Evolutionary conservation across 2,329 filamentous ascomycete genomes (phyloP).

Genomic region (Hymenoscyphus albidus): DNA sequence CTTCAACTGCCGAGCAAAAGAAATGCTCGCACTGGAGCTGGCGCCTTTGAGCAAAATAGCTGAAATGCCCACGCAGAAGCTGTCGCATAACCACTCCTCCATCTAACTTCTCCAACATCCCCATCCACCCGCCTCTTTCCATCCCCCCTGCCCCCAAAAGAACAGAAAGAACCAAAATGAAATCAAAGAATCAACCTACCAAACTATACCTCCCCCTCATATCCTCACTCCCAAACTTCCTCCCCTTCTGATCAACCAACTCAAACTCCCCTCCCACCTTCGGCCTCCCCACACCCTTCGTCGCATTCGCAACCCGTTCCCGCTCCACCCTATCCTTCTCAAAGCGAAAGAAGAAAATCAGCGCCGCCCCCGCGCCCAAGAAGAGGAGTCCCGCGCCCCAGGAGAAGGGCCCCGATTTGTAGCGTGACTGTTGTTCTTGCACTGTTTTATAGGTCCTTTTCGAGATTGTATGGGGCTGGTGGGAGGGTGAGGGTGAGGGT

Average conservation of each 20-base stretch:
- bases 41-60: no score
- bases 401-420: slow-evolving; percentile 66
- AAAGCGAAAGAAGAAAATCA: slow-evolving; percentile 87
- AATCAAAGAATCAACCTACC: slow-evolving; percentile 45
- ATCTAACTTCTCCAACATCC: background rate
- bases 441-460: slow-evolving; percentile 32
- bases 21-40: no score
- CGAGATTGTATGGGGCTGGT: background rate
- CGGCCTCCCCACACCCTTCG: slow-evolving; percentile 87
- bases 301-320: slow-evolving; percentile 82
- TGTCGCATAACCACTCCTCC: background rate
- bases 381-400: slow-evolving; percentile 88
- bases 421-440: slow-evolving; percentile 32
- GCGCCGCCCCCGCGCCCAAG: slow-evolving; percentile 67
- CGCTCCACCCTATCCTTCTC: slow-evolving; percentile 91
- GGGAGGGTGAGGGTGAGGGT: slow-evolving; percentile 4
- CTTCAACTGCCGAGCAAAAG: no score
- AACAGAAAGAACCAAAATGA: background rate
- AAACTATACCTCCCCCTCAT: slow-evolving; percentile 83
- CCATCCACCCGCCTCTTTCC: background rate
- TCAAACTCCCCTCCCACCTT: slow-evolving; percentile 89
- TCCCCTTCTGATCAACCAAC: slow-evolving; percentile 77
- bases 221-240: slow-evolving; percentile 71
- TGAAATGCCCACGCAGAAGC: no score
- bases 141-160: background rate